A percentile compares a stretch with the other conserved stretches of the same genome.
phyloP scores from a whole-genome alignment of 441 rosid genomes.

The Pelargonium australe region DNA sequence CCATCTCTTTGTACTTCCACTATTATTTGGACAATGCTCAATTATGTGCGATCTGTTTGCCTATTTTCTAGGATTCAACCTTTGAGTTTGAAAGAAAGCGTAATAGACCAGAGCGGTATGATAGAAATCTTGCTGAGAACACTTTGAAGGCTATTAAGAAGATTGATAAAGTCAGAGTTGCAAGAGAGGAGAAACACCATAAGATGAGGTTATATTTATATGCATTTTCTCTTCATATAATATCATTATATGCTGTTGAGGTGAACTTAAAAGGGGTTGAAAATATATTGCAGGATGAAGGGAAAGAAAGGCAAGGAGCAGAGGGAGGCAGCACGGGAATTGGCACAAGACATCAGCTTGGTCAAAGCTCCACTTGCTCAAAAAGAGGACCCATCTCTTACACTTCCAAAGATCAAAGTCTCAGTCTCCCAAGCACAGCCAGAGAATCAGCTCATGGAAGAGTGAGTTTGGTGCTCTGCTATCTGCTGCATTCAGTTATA shows the following conservation, averaged over 20 bases:
- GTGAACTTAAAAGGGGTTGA: not conserved
- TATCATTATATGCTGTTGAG: not conserved
- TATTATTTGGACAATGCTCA: not conserved
- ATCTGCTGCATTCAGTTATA: not conserved
- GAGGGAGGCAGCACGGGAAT: slow-evolving; percentile 30
- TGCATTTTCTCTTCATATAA: not conserved
- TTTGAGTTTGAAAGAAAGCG: slow-evolving; percentile 91
- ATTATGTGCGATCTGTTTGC: not conserved
- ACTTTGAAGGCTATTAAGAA: slow-evolving; percentile 69
- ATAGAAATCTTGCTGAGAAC: slow-evolving; percentile 58
- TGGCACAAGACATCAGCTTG: slow-evolving; percentile 45
- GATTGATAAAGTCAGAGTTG: slow-evolving; percentile 61
- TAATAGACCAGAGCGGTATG: slow-evolving; percentile 89
- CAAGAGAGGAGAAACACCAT: slow-evolving; percentile 46
- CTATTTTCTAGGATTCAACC: slow-evolving; percentile 52
- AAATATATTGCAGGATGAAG: slow-evolving; percentile 40
- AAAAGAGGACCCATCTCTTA: slow-evolving; percentile 29
- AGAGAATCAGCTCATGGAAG: slow-evolving; percentile 63
- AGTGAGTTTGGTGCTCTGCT: slow-evolving; percentile 28
- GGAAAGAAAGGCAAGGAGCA: slow-evolving; percentile 34
- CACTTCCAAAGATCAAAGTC: slow-evolving; percentile 53
- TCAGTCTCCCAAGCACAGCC: slow-evolving; percentile 32
- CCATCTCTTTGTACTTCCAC: not conserved
- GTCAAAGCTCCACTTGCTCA: slow-evolving; percentile 45
- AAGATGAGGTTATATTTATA: slow-evolving; percentile 36